Evolutionary conservation across 306 rosid species (phyloP), one percentile per base, ranked within the genome.

Genomic region (Dalbergia oliveri): DNA sequence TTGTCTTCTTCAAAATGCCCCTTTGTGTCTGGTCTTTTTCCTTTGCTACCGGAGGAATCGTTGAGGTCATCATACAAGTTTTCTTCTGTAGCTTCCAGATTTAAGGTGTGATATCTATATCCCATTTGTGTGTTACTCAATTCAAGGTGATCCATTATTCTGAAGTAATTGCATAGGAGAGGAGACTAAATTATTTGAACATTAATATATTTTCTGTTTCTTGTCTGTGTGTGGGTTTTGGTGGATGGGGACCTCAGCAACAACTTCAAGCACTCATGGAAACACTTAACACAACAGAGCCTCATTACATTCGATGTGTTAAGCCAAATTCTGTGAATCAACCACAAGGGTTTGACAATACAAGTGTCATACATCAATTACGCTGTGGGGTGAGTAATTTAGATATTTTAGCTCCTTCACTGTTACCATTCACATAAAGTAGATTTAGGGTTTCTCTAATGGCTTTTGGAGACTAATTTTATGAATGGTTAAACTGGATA

Each of bases 211-310:
- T 59, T 45, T 61, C 19, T 49, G 43, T 43, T 57, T 69, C 21
- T 57, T 57, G 44, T 60, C 11, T 62, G 6, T 54, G 14, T 79
- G 51, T 31, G 33, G 31, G 31, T 26, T 39, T 5, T 60, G 43
- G 23, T 60, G 45, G 35, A 39, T 45, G 71, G 54, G 72, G 79
- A 83, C 66, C 78, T 82, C 71, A 95, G 99, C 99, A 91, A 88
- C 99, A 95, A 95, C 99, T 93, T 74, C 97, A 93, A 83, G 89
- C 99, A n/a, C 90, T 95, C 73, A 95, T 95, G 99, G 94, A 91
- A 90, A 91, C 92, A 65, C 93, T 95, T 59, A 90, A 85, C 60
- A 73, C 86, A 68, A 95, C 99, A 37, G 97, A 95, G 87, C 99
- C 99, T 73, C 98, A 95, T 86, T 95, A 95, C 84, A 82, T 95